Conservation (phyloP, 768 basidiomycete species). For the Mycena albidolilacea region DNA sequence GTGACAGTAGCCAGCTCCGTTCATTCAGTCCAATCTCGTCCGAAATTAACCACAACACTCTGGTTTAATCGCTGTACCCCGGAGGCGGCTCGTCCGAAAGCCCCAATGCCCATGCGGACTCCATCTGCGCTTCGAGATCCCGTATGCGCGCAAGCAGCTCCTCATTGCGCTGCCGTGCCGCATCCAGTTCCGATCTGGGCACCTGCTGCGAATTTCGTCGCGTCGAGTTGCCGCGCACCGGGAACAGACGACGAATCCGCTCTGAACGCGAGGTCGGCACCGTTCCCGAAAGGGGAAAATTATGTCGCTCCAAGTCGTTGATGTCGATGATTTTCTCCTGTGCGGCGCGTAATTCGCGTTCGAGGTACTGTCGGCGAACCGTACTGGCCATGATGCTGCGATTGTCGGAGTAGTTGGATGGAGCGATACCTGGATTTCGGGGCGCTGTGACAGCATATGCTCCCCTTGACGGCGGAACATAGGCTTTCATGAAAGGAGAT, state of each 20-base stretch:
- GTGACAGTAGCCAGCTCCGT: no score
- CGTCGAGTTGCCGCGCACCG: neutral
- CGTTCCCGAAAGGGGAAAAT: neutral
- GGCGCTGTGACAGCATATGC: no score
- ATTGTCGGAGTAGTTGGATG: neutral
- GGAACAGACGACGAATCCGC: neutral
- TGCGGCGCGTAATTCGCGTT: neutral
- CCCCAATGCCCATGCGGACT: slow-evolving; percentile 13
- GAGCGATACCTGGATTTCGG: no score
- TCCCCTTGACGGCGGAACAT: neutral
- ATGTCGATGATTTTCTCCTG: neutral
- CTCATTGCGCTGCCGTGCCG: neutral
- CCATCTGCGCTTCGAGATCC: slow-evolving; percentile 12
- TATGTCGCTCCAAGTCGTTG: neutral
- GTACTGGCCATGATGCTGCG: neutral
- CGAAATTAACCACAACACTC: no score
- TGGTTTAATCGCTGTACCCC: neutral
- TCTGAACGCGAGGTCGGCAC: no score
- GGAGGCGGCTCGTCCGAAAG: slow-evolving; percentile 16
- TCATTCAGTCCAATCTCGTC: no score
- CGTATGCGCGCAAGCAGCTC: slow-evolving; percentile 12
- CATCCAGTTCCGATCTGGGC: neutral
- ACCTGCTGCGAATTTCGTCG: neutral
- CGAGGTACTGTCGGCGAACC: neutral
- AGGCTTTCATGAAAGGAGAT: neutral